Percentiles rank a stretch among this genome's conserved stretches.
These are phyloP conservation scores for Fraxinus baroniana DNA, from an alignment of 305 asterid species.

Conservation along the genomic window DNA sequence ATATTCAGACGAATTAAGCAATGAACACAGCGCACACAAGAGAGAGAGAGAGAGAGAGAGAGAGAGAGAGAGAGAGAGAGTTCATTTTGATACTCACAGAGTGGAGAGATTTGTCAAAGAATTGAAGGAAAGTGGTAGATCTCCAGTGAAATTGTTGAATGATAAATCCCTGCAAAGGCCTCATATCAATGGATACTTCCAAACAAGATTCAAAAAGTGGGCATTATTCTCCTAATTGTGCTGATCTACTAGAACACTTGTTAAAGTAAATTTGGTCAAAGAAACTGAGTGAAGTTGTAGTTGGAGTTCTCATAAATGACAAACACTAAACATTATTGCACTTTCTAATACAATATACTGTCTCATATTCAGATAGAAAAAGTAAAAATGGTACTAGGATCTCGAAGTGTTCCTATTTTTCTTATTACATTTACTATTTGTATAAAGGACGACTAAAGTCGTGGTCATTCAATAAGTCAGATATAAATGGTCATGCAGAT, in stretches of 20 bases:
- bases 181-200: slow-evolving; percentile 23
- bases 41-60: neutral
- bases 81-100: too few relatives aligned
- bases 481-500: neutral
- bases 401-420: neutral
- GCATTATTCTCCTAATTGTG: neutral
- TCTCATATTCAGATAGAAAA: neutral
- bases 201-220: neutral
- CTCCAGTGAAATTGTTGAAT: slow-evolving; percentile 78
- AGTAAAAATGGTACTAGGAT: neutral
- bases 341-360: neutral
- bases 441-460: neutral
- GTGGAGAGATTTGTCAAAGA: slow-evolving; percentile 74
- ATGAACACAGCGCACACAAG: slow-evolving; percentile 5
- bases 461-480: neutral
- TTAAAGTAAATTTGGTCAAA: neutral
- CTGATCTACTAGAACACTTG: neutral
- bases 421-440: neutral
- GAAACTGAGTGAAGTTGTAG: neutral
- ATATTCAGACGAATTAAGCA: slow-evolving; percentile 27
- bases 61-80: neutral
- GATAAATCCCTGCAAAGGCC: slow-evolving; percentile 73
- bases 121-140: slow-evolving; percentile 72
- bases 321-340: neutral
- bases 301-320: neutral